Base-by-base conservation (phyloP, 495 filamentous ascomycete species). In the Chaetomidium leptoderma region DNA sequence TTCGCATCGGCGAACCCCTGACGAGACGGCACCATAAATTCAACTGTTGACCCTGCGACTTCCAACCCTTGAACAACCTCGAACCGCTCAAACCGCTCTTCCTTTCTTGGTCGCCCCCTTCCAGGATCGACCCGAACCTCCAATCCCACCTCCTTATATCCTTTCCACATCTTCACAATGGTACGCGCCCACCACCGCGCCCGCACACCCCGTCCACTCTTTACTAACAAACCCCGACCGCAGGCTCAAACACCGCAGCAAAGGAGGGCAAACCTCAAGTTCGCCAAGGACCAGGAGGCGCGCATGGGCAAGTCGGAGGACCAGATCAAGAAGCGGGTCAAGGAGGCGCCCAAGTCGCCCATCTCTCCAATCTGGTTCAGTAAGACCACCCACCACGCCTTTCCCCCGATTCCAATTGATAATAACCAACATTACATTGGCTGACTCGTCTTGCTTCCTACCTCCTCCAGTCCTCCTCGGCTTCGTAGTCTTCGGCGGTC, bases 191-290 rank as follows among this genome's bases (percentile, higher is more conserved):
- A 1, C 19, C 9, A 1, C 27, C 21, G 11, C 10, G 5, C 7
- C 4, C 19, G 9, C 3, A 19, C 11, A 6, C 39, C 6, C 16
- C 7, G 0, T 4, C 13, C 7, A 26, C 32, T 13, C 5, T 26
- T 3, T 21, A 45, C 55, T 51, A 24, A 57, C n/a, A 27, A 32
- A n/a, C 17, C 3, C 5, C 14, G 3, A 16, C 1, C 2, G 17
- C 55, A 98, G 92, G 87, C 88, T 27, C 93, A 98, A 86, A 98
- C 93, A 59, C 92, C 90, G 29, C 83, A 91, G 71, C 95, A 97
- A 78, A 87, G 92, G 62, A 84, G 83, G 66, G 88, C 89, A 36
- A 97, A 97, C 75, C 85, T 86, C 57, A 86, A 86, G 63, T 98
- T 88, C 72, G 86, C 83, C 37, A 87, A 88, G 68, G 79, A 84